Percentiles rank a stretch among this genome's conserved stretches.
phyloP scores from a whole-genome alignment of 176 grass and related monocot species.

The Oropetium thomaeum region DNA sequence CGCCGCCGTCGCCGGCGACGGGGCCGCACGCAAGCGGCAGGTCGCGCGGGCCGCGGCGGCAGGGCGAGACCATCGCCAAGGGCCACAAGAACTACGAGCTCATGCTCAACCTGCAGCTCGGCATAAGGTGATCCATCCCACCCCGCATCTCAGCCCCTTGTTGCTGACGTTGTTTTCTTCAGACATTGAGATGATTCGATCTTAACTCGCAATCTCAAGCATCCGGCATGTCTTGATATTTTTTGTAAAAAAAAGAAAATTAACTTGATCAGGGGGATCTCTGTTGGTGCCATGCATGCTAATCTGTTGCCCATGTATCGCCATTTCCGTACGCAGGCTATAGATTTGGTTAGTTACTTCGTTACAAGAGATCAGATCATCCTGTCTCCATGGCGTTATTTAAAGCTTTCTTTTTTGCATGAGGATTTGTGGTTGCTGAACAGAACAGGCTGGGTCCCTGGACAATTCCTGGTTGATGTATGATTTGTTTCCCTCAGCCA shows the following conservation, averaged over 20 bases:
- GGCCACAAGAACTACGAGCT: slow-evolving; percentile 99
- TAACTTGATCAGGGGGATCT: not conserved
- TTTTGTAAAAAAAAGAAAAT: too few species aligned
- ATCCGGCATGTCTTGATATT: too few species aligned
- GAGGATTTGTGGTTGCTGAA: not conserved
- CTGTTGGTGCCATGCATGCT: not conserved
- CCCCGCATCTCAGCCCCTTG: not conserved
- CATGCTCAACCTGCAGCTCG: slow-evolving; percentile 99
- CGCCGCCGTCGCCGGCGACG: slow-evolving; percentile 51
- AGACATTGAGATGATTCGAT: not conserved
- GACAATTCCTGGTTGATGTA: not conserved
- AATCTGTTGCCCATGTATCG: not conserved
- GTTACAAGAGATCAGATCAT: not conserved
- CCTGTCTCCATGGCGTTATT: not conserved
- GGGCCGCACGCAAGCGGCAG: slow-evolving; percentile 37
- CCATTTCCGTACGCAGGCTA: not conserved
- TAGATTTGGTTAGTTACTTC: not conserved
- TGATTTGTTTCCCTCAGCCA: not conserved
- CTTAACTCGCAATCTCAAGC: too few species aligned
- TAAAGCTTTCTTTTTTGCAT: not conserved
- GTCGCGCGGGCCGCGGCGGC: slow-evolving; percentile 52
- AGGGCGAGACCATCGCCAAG: slow-evolving; percentile 86
- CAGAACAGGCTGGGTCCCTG: not conserved
- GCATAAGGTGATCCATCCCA: slow-evolving; percentile 57
- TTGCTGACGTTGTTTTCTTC: not conserved